phyloP scores from a whole-genome alignment of 208 protist genomes.

The Trichomonas gallinae region DNA sequence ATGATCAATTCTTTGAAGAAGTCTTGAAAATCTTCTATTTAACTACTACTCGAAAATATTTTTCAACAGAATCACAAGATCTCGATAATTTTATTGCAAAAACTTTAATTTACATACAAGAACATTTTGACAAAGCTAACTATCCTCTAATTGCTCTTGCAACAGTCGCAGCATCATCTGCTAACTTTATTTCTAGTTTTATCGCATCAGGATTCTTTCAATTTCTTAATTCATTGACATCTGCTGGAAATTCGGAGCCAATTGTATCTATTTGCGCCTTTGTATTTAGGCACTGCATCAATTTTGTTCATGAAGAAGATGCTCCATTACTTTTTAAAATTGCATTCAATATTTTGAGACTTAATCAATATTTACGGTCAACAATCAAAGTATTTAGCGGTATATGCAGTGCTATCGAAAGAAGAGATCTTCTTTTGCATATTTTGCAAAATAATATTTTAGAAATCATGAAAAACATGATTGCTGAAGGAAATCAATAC shows the following conservation, averaged over 20 bases:
- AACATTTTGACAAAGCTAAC: background rate
- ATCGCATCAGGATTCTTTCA: background rate
- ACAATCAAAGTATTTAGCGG: background rate
- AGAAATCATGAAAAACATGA: background rate
- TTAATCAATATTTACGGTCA: background rate
- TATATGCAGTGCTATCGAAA: background rate
- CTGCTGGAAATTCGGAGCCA: background rate
- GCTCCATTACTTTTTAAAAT: background rate
- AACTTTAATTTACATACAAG: background rate
- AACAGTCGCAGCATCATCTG: background rate
- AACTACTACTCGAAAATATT: background rate
- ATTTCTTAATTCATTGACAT: background rate
- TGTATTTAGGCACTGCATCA: background rate
- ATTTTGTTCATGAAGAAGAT: background rate
- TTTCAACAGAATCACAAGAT: background rate
- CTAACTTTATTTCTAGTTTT: background rate
- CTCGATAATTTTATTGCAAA: background rate
- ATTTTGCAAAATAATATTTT: background rate
- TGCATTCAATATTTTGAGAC: background rate
- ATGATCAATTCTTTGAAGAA: background rate
- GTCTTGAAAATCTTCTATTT: background rate
- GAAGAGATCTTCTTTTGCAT: background rate
- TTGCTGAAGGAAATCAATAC: background rate
- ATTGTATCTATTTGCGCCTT: background rate
- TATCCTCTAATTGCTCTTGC: background rate